These are phyloP conservation scores for Sordariomycetes sp. DNA, from an alignment of 2,329 filamentous ascomycete genomes.

Conservation along the genomic window DNA sequence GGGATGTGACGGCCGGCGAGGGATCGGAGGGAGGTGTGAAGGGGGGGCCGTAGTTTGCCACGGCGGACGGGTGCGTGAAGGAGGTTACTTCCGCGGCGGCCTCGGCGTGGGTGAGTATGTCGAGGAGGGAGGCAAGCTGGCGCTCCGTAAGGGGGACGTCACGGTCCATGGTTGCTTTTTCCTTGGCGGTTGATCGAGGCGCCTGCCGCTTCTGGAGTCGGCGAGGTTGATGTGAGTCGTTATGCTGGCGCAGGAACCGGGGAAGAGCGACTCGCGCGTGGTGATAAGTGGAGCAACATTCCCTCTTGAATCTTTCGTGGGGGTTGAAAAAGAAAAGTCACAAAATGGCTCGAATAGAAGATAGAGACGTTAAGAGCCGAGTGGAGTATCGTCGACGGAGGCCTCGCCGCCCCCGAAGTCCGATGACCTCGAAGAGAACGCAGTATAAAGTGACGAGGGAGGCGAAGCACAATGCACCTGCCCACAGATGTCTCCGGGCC, in stretches of 20 bases:
- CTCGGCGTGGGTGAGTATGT: slow-evolving; percentile 46
- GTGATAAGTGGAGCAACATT: not conserved
- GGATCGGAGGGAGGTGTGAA: slow-evolving; percentile 26
- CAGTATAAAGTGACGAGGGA: not conserved
- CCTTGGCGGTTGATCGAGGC: too few relatives aligned
- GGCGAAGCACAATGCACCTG: not conserved
- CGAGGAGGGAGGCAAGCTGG: slow-evolving; percentile 40
- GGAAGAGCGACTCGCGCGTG: not conserved
- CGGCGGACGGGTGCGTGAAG: slow-evolving; percentile 53
- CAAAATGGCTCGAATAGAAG: not conserved
- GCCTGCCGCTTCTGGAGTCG: not conserved
- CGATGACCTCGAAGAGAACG: not conserved
- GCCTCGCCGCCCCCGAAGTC: not conserved
- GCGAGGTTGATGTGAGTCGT: not conserved
- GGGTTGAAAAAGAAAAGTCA: not conserved
- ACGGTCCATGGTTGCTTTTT: too few relatives aligned
- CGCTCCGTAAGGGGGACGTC: slow-evolving; percentile 5
- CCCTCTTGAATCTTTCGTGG: not conserved
- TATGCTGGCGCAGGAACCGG: not conserved
- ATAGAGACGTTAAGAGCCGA: not conserved
- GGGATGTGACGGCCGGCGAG: slow-evolving; percentile 29
- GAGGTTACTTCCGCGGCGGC: slow-evolving; percentile 56
- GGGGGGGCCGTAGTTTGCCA: slow-evolving; percentile 56
- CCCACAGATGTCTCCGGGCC: not conserved
- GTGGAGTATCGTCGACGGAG: not conserved